Conservation (phyloP, 306 rosid genomes). For the Vicia sativa region DNA sequence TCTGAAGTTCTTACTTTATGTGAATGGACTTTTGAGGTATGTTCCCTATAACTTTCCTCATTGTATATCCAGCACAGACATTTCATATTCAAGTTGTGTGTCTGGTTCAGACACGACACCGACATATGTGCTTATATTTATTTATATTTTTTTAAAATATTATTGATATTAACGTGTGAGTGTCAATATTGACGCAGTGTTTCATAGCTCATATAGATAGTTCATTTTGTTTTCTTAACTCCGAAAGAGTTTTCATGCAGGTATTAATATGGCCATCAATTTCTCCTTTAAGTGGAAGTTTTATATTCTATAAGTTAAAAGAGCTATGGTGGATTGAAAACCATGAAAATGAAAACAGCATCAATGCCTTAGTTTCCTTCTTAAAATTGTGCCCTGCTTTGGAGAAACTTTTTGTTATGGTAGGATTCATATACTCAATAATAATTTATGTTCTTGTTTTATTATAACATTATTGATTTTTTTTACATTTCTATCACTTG, state of each 20-base stretch:
- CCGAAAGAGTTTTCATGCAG: slow-evolving; percentile 43
- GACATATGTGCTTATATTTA: background rate
- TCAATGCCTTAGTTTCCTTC: slow-evolving; percentile 54
- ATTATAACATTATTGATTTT: slow-evolving; percentile 12
- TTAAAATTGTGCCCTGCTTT: slow-evolving; percentile 70
- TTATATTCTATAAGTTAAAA: slow-evolving; percentile 65
- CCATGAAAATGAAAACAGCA: slow-evolving; percentile 44
- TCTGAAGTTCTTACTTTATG: slow-evolving; percentile 62
- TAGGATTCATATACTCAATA: slow-evolving; percentile 24
- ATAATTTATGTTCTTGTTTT: background rate
- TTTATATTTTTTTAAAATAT: background rate
- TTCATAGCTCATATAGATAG: background rate
- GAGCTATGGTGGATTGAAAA: slow-evolving; percentile 74
- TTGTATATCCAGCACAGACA: background rate
- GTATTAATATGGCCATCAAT: slow-evolving; percentile 69
- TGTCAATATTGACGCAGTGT: background rate
- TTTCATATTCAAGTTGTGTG: background rate
- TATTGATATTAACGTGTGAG: background rate
- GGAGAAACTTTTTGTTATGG: slow-evolving; percentile 58
- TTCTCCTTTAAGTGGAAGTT: slow-evolving; percentile 49
- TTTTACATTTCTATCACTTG: background rate
- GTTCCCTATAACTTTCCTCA: background rate
- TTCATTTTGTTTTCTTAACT: background rate
- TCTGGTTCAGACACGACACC: background rate
- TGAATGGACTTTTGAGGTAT: slow-evolving; percentile 79